Conservation (phyloP, 805 yeast species). For the Kodamaea nitidulidarum region DNA sequence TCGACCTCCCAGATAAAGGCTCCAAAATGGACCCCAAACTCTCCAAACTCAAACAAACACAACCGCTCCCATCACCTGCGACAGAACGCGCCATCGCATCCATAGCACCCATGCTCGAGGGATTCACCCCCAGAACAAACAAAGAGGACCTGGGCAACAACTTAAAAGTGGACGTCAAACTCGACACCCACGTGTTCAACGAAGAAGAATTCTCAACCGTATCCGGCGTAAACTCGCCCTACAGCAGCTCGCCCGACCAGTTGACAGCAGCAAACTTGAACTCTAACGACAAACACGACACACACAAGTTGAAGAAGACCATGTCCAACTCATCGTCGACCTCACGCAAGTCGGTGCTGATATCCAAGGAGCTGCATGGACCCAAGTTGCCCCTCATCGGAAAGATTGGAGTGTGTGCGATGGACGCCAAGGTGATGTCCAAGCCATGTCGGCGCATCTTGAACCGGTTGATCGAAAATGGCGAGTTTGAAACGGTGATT, state of each 20-base stretch:
- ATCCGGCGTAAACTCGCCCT: not conserved
- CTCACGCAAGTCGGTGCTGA: constrained; percentile 28
- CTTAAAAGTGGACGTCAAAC: too few species aligned
- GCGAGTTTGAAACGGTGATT: constrained; percentile 93
- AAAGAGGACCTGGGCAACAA: constrained; percentile 21
- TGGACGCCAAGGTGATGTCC: constrained; percentile 94
- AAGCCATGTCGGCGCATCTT: constrained; percentile 93
- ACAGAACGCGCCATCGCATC: constrained; percentile 67
- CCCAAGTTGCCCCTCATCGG: constrained; percentile 71
- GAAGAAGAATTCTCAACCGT: not conserved
- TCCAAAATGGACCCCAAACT: constrained; percentile 1
- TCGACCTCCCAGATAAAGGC: constrained; percentile 1
- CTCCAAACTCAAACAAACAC: constrained; percentile 1
- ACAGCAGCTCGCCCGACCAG: constrained; percentile 7
- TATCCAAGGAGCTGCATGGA: constrained; percentile 37
- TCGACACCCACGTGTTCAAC: too few species aligned
- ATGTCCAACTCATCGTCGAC: constrained; percentile 33
- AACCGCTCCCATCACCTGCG: constrained; percentile 24
- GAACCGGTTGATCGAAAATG: constrained; percentile 81
- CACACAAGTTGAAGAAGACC: constrained; percentile 30
- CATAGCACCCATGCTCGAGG: constrained; percentile 73
- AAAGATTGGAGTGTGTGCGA: constrained; percentile 96
- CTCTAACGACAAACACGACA: constrained; percentile 12
- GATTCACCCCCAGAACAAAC: constrained; percentile 68
- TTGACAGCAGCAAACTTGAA: constrained; percentile 17